These are phyloP conservation scores for Podaxis pistillaris DNA, from an alignment of 768 basidiomycete species.

Conservation along the genomic window DNA sequence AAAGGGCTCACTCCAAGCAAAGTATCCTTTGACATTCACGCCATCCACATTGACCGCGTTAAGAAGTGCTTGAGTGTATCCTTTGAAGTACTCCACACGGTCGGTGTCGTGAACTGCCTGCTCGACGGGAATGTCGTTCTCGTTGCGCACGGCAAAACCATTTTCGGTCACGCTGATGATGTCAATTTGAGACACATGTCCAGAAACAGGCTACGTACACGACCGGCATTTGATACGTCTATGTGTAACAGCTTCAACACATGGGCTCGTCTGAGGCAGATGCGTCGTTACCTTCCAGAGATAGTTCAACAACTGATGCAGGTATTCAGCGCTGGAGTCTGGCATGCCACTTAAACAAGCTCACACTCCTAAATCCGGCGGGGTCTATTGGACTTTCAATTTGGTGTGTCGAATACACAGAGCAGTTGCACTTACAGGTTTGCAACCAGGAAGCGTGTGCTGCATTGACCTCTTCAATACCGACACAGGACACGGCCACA, in stretches of 20 bases:
- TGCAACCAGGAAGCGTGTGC: conserved; percentile 65
- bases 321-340: neutral
- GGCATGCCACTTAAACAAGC: conserved; percentile 13
- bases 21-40: conserved; percentile 58
- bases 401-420: neutral
- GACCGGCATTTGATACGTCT: conserved; percentile 47
- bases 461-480: conserved; percentile 20
- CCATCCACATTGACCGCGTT: conserved; percentile 55
- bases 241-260: neutral
- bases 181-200: neutral
- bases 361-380: conserved; percentile 55
- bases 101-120: conserved; percentile 55
- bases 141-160: conserved; percentile 64
- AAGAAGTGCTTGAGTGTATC: conserved; percentile 49
- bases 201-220: conserved; percentile 37
- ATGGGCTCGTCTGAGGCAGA: neutral
- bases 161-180: conserved; percentile 61
- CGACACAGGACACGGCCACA: neutral
- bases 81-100: conserved; percentile 62
- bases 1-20: conserved; percentile 58
- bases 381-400: conserved; percentile 36
- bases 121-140: conserved; percentile 42
- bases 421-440: conserved; percentile 28
- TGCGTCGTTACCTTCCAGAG: conserved; percentile 51
- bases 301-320: conserved; percentile 54